These are phyloP conservation scores for Psilocybe azurescens DNA, from an alignment of 768 basidiomycete genomes.

Conservation along the genomic window DNA sequence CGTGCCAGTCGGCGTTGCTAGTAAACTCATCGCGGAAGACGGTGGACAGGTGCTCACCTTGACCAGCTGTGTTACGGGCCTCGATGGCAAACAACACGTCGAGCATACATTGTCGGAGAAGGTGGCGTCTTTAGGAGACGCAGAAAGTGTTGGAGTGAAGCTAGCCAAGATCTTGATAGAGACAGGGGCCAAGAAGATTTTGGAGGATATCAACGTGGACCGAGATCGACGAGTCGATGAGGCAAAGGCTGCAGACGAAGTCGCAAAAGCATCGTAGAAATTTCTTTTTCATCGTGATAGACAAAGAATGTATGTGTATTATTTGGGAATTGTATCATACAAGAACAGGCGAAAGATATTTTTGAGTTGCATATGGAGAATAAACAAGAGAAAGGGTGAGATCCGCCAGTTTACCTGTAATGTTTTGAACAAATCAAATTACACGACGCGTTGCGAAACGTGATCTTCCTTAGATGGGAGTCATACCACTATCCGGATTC, in stretches of 20 bases:
- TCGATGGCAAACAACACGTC: slow-evolving; percentile 77
- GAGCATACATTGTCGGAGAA: slow-evolving; percentile 60
- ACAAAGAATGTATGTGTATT: slow-evolving; percentile 2
- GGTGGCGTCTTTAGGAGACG: slow-evolving; percentile 60
- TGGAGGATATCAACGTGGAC: slow-evolving; percentile 84
- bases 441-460: too few relatives aligned
- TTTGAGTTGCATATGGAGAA: too few relatives aligned
- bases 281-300: background rate
- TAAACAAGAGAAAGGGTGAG: too few relatives aligned
- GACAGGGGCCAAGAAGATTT: slow-evolving; percentile 75
- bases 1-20: slow-evolving; percentile 89
- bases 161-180: slow-evolving; percentile 71
- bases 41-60: slow-evolving; percentile 53
- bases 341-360: background rate
- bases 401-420: too few relatives aligned
- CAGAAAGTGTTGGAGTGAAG: slow-evolving; percentile 68
- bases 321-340: slow-evolving; percentile 9
- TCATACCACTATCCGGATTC: background rate
- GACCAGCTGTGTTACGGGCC: slow-evolving; percentile 83
- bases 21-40: slow-evolving; percentile 44
- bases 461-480: background rate
- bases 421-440: too few relatives aligned
- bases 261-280: background rate
- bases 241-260: slow-evolving; percentile 34
- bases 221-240: slow-evolving; percentile 53